Evolutionary conservation across 495 filamentous ascomycete species (phyloP).

Genomic region (Endocarpon pusillum): DNA sequence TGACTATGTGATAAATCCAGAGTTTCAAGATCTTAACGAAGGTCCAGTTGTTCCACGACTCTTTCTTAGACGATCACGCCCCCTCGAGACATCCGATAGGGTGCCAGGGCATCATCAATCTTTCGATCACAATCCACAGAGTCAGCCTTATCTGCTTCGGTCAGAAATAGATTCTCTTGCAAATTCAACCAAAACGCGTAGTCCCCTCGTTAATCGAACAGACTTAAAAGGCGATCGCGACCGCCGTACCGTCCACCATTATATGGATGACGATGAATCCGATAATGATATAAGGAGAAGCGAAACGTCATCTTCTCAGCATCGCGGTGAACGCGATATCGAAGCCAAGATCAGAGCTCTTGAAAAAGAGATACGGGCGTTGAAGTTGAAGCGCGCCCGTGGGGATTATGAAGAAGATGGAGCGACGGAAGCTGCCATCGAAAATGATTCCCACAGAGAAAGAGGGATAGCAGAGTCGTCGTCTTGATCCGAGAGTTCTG

Average conservation of each 20-base stretch:
- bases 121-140: no score
- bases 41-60: slow-evolving; percentile 4
- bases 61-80: slow-evolving; percentile 12
- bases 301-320: slow-evolving; percentile 21
- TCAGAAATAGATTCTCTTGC: no score
- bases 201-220: background rate
- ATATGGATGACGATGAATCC: no score
- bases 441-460: slow-evolving; percentile 42
- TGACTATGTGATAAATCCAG: no score
- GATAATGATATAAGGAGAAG: no score
- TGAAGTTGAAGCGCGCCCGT: slow-evolving; percentile 20
- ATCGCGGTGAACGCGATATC: slow-evolving; percentile 33
- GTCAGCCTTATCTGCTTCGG: no score
- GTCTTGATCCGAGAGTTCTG: slow-evolving; percentile 39
- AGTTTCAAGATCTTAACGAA: no score
- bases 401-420: slow-evolving; percentile 24
- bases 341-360: slow-evolving; percentile 38
- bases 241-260: background rate
- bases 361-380: slow-evolving; percentile 30
- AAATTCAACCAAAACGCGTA: no score
- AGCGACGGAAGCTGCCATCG: slow-evolving; percentile 21
- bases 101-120: no score
- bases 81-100: slow-evolving; percentile 4
- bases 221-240: background rate
- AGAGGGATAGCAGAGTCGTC: slow-evolving; percentile 70